Evolutionary conservation across 2,329 filamentous ascomycete species (phyloP).

Genomic region (Dothistroma pini): DNA sequence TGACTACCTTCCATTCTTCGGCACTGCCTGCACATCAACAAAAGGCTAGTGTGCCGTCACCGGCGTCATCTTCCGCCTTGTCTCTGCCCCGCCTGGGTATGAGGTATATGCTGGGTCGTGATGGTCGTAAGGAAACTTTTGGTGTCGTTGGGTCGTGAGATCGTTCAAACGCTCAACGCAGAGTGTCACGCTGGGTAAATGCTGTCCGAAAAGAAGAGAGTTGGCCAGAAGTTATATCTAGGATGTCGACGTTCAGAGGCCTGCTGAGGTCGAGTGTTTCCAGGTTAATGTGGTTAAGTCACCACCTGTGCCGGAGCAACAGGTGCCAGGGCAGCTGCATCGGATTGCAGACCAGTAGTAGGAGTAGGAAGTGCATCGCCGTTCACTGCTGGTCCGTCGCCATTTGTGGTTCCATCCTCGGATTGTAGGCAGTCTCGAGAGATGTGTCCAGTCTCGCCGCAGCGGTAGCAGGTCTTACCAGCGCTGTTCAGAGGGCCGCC

Average conservation of each 20-base stretch:
- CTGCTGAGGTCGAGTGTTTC: conserved; percentile 12
- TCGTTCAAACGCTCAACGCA: conserved; percentile 28
- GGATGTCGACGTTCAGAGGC: conserved; percentile 13
- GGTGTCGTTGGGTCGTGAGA: conserved; percentile 27
- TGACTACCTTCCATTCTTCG: conserved; percentile 25
- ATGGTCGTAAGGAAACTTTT: conserved; percentile 30
- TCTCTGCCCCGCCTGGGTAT: conserved; percentile 25
- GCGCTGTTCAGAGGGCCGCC: conserved; percentile 85
- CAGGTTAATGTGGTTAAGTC: conserved; percentile 36
- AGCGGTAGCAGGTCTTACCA: conserved; percentile 98
- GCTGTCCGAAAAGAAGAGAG: conserved; percentile 16
- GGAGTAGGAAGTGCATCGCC: conserved; percentile 31
- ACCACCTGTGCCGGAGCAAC: conserved; percentile 43
- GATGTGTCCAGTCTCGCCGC: conserved; percentile 92
- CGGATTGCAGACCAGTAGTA: conserved; percentile 37
- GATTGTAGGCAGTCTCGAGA: conserved; percentile 87
- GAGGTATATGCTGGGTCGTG: conserved; percentile 31
- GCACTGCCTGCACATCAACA: conserved; percentile 22
- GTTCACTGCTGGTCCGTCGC: conserved; percentile 30
- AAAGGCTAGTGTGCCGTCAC: conserved; percentile 17
- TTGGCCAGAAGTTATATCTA: conserved; percentile 20
- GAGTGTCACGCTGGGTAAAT: conserved; percentile 16
- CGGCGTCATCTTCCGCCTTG: conserved; percentile 23
- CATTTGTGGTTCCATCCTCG: conserved; percentile 29
- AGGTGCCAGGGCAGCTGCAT: conserved; percentile 37